phyloP scores from a whole-genome alignment of 331 rosid species.

The Phaseolus coccineus region DNA sequence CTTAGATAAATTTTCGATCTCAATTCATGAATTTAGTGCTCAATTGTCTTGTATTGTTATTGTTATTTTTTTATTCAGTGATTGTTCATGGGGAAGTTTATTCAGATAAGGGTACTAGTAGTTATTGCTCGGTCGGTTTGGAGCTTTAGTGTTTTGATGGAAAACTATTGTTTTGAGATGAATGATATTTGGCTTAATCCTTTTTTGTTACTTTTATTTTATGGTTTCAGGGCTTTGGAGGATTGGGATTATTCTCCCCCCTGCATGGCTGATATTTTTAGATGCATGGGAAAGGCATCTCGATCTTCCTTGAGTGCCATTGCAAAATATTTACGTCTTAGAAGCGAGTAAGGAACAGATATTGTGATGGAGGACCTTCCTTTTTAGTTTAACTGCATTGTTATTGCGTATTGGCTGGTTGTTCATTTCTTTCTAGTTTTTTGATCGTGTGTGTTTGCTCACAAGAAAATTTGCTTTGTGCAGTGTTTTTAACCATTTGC shows the following conservation, averaged over 20 bases:
- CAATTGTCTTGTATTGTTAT: neutral
- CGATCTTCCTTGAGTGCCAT: slow-evolving; percentile 79
- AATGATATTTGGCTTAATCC: neutral
- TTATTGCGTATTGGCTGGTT: neutral
- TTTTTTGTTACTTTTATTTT: slow-evolving; percentile 20
- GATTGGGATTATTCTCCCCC: slow-evolving; percentile 98
- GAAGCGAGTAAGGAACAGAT: slow-evolving; percentile 90
- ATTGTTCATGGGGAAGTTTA: neutral
- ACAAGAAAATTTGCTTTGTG: slow-evolving; percentile 42
- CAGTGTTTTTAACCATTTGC: slow-evolving; percentile 92
- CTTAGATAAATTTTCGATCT: neutral
- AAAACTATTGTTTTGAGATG: neutral
- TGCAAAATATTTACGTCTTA: slow-evolving; percentile 91
- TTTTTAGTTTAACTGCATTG: neutral
- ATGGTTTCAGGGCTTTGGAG: slow-evolving; percentile 79
- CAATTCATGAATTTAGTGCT: neutral
- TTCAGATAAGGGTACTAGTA: neutral
- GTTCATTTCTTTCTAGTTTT: neutral
- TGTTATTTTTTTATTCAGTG: neutral
- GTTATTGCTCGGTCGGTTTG: slow-evolving; percentile 5
- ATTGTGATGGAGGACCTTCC: slow-evolving; percentile 42
- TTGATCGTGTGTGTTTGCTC: slow-evolving; percentile 40
- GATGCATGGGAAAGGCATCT: slow-evolving; percentile 97
- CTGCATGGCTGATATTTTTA: slow-evolving; percentile 84
- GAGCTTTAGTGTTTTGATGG: slow-evolving; percentile 3